Evolutionary conservation across 306 rosid genomes (phyloP).

Genomic region (Amphicarpaea edgeworthii): DNA sequence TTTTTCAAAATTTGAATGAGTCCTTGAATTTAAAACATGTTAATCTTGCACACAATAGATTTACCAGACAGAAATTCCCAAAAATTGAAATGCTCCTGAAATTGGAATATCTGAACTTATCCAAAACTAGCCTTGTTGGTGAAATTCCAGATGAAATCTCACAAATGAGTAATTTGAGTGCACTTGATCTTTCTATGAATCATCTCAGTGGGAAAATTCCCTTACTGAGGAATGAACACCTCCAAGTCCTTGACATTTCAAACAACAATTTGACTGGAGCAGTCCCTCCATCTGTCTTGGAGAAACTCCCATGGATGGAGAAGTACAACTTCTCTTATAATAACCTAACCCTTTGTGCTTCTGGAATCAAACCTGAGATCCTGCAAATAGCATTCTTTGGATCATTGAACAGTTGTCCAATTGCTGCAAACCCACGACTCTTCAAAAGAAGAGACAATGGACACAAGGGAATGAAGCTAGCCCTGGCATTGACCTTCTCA

Average conservation of each 20-base stretch:
- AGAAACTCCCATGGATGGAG: slow-evolving; percentile 80
- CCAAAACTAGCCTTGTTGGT: slow-evolving; percentile 72
- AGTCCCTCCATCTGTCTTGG: slow-evolving; percentile 63
- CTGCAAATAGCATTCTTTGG: slow-evolving; percentile 70
- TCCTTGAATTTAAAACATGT: slow-evolving; percentile 72
- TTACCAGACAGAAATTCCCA: slow-evolving; percentile 72
- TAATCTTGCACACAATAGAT: slow-evolving; percentile 85
- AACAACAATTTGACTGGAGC: slow-evolving; percentile 84
- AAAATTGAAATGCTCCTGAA: slow-evolving; percentile 56
- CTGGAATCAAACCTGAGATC: slow-evolving; percentile 59
- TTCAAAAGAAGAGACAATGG: slow-evolving; percentile 53
- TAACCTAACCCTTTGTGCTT: slow-evolving; percentile 81
- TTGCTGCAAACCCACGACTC: slow-evolving; percentile 83
- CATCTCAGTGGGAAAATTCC: slow-evolving; percentile 79
- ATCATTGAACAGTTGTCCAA: slow-evolving; percentile 79
- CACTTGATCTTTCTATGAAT: slow-evolving; percentile 87
- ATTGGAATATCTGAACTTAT: slow-evolving; percentile 86
- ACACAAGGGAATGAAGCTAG: slow-evolving; percentile 72
- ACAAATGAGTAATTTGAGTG: slow-evolving; percentile 57
- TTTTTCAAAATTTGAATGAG: slow-evolving; percentile 63
- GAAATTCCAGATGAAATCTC: slow-evolving; percentile 77
- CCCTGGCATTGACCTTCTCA: slow-evolving; percentile 74
- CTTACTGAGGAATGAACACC: slow-evolving; percentile 48
- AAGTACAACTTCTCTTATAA: slow-evolving; percentile 91
- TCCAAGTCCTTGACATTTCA: slow-evolving; percentile 83